Evolutionary conservation across 495 filamentous ascomycete genomes (phyloP).

Genomic region (Talaromyces liani): DNA sequence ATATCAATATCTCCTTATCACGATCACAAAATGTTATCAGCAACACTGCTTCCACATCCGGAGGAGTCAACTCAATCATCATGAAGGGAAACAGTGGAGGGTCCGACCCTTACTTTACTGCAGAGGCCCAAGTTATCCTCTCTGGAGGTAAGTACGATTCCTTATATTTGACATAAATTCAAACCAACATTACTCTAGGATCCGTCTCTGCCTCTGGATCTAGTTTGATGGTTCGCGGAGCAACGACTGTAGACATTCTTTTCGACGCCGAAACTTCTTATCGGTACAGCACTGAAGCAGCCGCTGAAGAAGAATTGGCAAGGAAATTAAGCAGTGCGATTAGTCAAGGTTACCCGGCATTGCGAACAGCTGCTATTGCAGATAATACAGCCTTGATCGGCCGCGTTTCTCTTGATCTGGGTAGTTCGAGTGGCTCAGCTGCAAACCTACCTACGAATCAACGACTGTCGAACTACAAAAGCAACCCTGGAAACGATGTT

Average conservation of each 20-base stretch:
- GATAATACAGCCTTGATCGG: constrained; percentile 14
- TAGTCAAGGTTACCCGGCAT: constrained; percentile 7
- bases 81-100: constrained; percentile 6
- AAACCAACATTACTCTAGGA: not conserved
- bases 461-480: constrained; percentile 11
- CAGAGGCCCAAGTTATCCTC: not conserved
- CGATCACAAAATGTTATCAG: constrained; percentile 1
- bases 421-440: constrained; percentile 7
- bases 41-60: not conserved
- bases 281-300: constrained; percentile 3
- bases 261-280: constrained; percentile 13
- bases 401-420: constrained; percentile 15
- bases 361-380: constrained; percentile 9
- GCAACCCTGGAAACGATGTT: constrained; percentile 8
- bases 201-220: not conserved
- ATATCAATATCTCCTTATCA: constrained; percentile 5
- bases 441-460: constrained; percentile 14
- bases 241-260: constrained; percentile 12
- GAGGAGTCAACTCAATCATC: not conserved
- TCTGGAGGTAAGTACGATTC: constrained; percentile 5
- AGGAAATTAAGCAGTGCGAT: constrained; percentile 9
- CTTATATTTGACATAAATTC: not conserved
- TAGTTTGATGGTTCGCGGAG: not conserved
- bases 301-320: constrained; percentile 5
- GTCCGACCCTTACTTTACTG: constrained; percentile 7